Evolutionary conservation across 1,284 basidiomycete genomes (phyloP).

Genomic region (Fomitopsis betulina): DNA sequence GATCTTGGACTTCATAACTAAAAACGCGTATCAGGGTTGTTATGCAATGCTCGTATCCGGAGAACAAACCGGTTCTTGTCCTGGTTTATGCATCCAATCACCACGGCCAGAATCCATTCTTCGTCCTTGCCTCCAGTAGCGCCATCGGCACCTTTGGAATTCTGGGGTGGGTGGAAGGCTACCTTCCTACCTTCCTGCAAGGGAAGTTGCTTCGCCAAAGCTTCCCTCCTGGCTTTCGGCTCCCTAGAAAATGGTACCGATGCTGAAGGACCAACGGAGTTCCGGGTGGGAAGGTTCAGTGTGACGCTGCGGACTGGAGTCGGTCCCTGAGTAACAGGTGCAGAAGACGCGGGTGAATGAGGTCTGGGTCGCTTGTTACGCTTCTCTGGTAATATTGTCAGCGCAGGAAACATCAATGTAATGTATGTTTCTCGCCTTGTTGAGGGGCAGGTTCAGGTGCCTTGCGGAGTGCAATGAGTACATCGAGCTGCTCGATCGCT

Average conservation of each 20-base stretch:
- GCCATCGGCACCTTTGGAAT: constrained; percentile 40
- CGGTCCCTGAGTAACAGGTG: constrained; percentile 33
- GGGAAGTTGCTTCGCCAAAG: constrained; percentile 55
- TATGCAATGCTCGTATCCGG: background rate
- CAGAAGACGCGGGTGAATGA: constrained; percentile 51
- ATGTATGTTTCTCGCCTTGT: constrained; percentile 36
- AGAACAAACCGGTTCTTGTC: constrained; percentile 57
- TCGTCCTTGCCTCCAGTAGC: constrained; percentile 52
- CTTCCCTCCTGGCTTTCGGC: constrained; percentile 58
- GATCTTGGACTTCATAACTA: constrained; percentile 80
- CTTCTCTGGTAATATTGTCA: constrained; percentile 44
- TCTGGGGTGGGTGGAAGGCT: constrained; percentile 66
- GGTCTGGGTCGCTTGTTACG: constrained; percentile 69
- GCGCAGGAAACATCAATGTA: background rate
- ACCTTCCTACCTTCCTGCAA: constrained; percentile 71
- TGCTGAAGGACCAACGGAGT: constrained; percentile 53
- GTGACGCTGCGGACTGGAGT: constrained; percentile 39
- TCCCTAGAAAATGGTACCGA: constrained; percentile 57
- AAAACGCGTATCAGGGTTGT: background rate
- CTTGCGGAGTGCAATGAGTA: constrained; percentile 67
- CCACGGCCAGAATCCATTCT: constrained; percentile 76
- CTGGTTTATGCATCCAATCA: constrained; percentile 62
- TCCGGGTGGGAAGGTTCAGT: constrained; percentile 50
- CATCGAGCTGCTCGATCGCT: constrained; percentile 60
- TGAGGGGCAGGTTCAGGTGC: constrained; percentile 55